phyloP scores from a whole-genome alignment of 768 basidiomycete genomes.

The Steccherinum ochraceum region DNA sequence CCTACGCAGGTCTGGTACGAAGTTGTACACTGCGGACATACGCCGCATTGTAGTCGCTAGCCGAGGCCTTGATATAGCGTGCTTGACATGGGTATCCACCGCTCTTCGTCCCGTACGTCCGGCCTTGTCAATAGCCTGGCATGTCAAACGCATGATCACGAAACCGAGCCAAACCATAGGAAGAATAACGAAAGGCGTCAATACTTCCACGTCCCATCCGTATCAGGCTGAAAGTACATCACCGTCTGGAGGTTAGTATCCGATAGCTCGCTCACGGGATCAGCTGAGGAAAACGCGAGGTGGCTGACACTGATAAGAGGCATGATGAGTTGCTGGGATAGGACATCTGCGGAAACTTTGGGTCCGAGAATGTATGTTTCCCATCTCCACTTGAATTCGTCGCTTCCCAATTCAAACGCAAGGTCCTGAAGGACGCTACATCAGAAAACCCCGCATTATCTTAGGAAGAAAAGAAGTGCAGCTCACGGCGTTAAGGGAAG shows the following conservation, averaged over 20 bases:
- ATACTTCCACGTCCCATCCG: not conserved
- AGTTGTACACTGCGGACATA: slow-evolving; percentile 68
- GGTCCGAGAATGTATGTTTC: slow-evolving; percentile 62
- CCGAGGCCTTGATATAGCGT: slow-evolving; percentile 64
- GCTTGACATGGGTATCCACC: slow-evolving; percentile 65
- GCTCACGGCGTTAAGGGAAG: slow-evolving; percentile 55
- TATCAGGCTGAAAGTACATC: slow-evolving; percentile 4
- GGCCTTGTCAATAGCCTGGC: slow-evolving; percentile 61
- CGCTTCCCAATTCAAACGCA: slow-evolving; percentile 53
- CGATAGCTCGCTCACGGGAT: slow-evolving; percentile 49
- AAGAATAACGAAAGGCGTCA: slow-evolving; percentile 6
- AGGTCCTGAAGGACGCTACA: slow-evolving; percentile 47
- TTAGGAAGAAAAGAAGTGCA: slow-evolving; percentile 8
- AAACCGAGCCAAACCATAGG: slow-evolving; percentile 4
- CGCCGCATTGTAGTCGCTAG: slow-evolving; percentile 61
- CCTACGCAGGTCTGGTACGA: slow-evolving; percentile 60
- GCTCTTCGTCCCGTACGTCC: slow-evolving; percentile 65
- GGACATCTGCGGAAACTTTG: slow-evolving; percentile 59
- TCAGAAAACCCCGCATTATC: too few relatives aligned
- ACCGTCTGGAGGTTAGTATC: slow-evolving; percentile 66
- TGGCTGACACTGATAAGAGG: slow-evolving; percentile 70
- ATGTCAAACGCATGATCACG: slow-evolving; percentile 3
- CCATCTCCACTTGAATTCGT: slow-evolving; percentile 74
- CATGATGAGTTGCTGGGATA: slow-evolving; percentile 73
- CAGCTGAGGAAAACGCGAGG: slow-evolving; percentile 57